Percentiles rank a stretch among this genome's conserved stretches.
Evolutionary conservation across 2,329 filamentous ascomycete genomes (phyloP).

Genomic region (Ceratocystis lukuohia): DNA sequence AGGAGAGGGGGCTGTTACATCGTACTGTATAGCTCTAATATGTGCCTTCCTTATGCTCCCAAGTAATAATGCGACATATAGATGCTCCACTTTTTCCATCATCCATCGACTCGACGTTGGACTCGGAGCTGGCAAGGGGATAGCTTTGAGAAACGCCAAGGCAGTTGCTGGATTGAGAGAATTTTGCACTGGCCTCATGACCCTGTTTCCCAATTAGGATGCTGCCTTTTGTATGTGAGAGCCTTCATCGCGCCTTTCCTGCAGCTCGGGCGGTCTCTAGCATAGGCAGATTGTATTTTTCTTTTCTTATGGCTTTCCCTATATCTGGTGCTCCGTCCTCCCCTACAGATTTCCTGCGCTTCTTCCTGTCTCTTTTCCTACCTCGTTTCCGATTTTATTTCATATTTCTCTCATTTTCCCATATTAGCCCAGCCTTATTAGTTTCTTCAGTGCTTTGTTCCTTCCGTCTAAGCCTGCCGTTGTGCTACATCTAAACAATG

Average conservation of each 20-base stretch:
- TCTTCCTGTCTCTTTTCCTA: background rate
- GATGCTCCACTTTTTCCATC: background rate
- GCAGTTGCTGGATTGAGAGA: background rate
- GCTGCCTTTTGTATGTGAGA: too few species aligned
- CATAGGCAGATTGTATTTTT: background rate
- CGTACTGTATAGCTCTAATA: too few species aligned
- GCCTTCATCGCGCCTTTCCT: too few species aligned
- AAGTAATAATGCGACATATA: background rate
- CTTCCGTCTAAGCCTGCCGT: slow-evolving; percentile 1
- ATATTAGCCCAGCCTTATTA: slow-evolving; percentile 2
- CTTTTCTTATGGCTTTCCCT: background rate
- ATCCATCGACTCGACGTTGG: background rate
- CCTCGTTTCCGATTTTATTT: background rate
- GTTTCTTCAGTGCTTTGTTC: slow-evolving; percentile 4
- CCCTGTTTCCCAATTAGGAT: background rate
- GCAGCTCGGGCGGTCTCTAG: too few species aligned
- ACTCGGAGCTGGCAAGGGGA: background rate
- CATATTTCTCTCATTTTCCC: background rate
- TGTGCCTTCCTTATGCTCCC: too few species aligned
- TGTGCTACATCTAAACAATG: slow-evolving; percentile 1
- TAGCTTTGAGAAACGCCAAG: background rate
- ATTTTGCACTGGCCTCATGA: background rate
- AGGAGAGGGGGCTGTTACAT: background rate
- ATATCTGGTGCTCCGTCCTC: background rate
- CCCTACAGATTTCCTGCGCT: background rate